Base-by-base conservation (phyloP, 1,139 yeast genomes). In the Hanseniaspora sp. region DNA sequence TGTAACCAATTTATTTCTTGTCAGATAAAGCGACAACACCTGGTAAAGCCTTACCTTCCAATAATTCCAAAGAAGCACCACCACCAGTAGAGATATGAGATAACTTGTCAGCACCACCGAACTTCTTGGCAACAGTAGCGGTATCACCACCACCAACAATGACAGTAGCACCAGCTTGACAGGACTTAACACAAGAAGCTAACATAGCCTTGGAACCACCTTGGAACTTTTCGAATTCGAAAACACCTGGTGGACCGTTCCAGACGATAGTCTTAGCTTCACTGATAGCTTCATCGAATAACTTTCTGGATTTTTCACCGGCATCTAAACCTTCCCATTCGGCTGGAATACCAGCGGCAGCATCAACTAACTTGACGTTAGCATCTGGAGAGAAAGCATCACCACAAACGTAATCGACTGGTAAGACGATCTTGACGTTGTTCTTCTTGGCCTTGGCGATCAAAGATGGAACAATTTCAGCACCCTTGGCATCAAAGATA, bases 231-330 rank as follows among this genome's bases (percentile, higher is more conserved):
- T 86, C 95, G 68, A 90, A 88, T 77, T 90, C 97, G 70, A 90
- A 90, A 66, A 90, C 97, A 78, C 97, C 97, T 72, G 97, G 96
- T 60, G 97, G 97, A 70, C 97, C 97, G 77, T 90, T 90, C 97
- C 97, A 90, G 68, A 90, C 90, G 67, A 90, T 90, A 67, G 97
- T 92, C 82, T 88, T 87, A 64, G 97, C 94, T 74, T 83, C 78
- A 62, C 84, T 83, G 63, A 90, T 86, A 60, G 95, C 83, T 59
- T 74, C 80, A 62, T 82, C 77, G 70, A 85, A 90, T 64, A 83
- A 77, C 72, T 80, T 77, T 65, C 78, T 76, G 58, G 95, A 79
- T 76, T 86, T 80, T 73, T 87, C 88, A 74, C 97, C 97, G 66
- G 82, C 80, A 72, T 90, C 97, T 68, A 90, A 81, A 69, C 97